These are phyloP conservation scores for Globisporangium recalcitrans DNA, from an alignment of 352 stramenopile genomes.

Conservation along the genomic window DNA sequence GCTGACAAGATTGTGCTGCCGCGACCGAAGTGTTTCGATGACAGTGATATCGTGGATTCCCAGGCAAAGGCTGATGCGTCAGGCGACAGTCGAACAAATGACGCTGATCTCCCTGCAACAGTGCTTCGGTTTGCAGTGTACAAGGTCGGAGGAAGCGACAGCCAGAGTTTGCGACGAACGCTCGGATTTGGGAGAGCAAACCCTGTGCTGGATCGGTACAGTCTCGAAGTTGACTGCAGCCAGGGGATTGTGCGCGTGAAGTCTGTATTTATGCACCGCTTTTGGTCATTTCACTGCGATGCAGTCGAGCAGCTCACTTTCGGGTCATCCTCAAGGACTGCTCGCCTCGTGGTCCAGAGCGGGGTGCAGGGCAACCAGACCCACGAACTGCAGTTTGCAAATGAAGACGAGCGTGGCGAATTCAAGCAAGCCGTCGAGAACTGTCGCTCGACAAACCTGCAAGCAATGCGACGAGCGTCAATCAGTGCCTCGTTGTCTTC, in stretches of 20 bases:
- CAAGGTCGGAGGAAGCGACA: slow-evolving; percentile 61
- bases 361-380: slow-evolving; percentile 46
- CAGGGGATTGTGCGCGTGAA: slow-evolving; percentile 71
- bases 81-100: slow-evolving; percentile 24
- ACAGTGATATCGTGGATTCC: slow-evolving; percentile 75
- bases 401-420: slow-evolving; percentile 56
- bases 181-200: slow-evolving; percentile 69
- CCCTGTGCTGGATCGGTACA: slow-evolving; percentile 70
- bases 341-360: slow-evolving; percentile 48
- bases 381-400: slow-evolving; percentile 71
- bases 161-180: slow-evolving; percentile 43
- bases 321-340: slow-evolving; percentile 34
- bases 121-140: slow-evolving; percentile 73
- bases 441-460: slow-evolving; percentile 37
- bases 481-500: slow-evolving; percentile 16
- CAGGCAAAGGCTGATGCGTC: slow-evolving; percentile 26
- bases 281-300: slow-evolving; percentile 76
- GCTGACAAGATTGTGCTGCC: neutral
- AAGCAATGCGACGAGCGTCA: slow-evolving; percentile 34
- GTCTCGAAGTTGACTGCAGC: slow-evolving; percentile 65
- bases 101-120: slow-evolving; percentile 46
- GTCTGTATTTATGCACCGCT: slow-evolving; percentile 80
- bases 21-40: slow-evolving; percentile 66
- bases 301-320: slow-evolving; percentile 44
- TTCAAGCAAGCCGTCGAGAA: slow-evolving; percentile 62